Percentiles rank a stretch among this genome's conserved stretches.
These are phyloP conservation scores for Moringa oleifera DNA, from an alignment of 345 rosid genomes.

Conservation along the genomic window DNA sequence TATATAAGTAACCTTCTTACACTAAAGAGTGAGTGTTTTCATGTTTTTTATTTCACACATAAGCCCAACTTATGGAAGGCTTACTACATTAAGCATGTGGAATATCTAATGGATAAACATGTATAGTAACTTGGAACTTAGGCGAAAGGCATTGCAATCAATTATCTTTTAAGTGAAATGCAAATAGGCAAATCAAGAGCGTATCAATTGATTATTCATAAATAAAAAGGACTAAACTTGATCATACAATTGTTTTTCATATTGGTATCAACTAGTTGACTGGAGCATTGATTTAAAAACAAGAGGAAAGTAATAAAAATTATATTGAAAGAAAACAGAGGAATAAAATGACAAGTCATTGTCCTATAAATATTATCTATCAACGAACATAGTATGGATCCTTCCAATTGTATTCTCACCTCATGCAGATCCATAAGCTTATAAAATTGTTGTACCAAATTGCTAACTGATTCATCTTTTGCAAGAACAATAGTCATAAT, in stretches of 20 bases:
- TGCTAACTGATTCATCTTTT: conserved; percentile 35
- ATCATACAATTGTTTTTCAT: not conserved
- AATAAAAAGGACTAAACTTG: not conserved
- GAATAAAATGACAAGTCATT: not conserved
- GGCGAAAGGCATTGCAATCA: not conserved
- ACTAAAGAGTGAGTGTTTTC: too few relatives aligned
- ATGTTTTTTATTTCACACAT: too few relatives aligned
- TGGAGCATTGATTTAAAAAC: not conserved
- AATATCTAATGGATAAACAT: too few relatives aligned
- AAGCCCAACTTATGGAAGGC: too few relatives aligned
- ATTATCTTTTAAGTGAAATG: not conserved
- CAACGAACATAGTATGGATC: not conserved
- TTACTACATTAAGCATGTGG: too few relatives aligned
- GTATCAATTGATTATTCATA: not conserved
- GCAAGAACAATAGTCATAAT: conserved; percentile 36
- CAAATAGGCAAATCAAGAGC: not conserved
- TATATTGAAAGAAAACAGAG: not conserved
- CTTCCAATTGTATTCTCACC: conserved; percentile 16
- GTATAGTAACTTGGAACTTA: not conserved
- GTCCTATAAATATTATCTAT: too few relatives aligned
- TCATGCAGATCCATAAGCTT: conserved; percentile 36
- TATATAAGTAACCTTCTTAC: too few relatives aligned
- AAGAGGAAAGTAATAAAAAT: not conserved
- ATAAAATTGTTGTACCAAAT: conserved; percentile 34
- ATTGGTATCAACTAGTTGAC: not conserved